These are phyloP conservation scores for Kodamaea alishanica DNA, from an alignment of 1,139 yeast genomes.

Conservation along the genomic window DNA sequence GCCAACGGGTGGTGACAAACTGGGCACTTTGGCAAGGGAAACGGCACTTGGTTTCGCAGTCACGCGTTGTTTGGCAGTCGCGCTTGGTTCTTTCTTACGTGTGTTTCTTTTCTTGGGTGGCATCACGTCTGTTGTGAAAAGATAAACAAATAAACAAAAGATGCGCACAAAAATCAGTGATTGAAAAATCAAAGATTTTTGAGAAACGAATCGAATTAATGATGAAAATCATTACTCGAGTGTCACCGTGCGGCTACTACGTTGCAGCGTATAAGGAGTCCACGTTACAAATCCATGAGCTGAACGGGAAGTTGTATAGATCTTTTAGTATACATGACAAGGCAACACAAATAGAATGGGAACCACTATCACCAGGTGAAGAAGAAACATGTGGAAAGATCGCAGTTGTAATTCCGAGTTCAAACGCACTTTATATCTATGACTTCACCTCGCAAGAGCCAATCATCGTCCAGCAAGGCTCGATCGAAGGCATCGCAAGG, in stretches of 20 bases:
- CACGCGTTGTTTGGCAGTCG: too few relatives aligned
- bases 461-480: conserved; percentile 27
- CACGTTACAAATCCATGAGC: conserved; percentile 1
- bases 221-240: conserved; percentile 2
- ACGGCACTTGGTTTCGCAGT: too few relatives aligned
- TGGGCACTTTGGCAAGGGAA: neutral
- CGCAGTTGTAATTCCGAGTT: conserved; percentile 3
- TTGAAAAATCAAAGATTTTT: neutral
- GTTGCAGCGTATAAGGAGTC: conserved; percentile 8
- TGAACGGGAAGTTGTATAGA: neutral
- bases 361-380: neutral
- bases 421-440: conserved; percentile 2
- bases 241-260: conserved; percentile 18
- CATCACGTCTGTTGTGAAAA: conserved; percentile 1
- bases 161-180: neutral
- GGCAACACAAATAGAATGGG: conserved; percentile 1
- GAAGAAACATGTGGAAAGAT: conserved; percentile 3
- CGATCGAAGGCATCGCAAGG: conserved; percentile 28
- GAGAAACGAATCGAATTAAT: neutral
- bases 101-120: conserved; percentile 11
- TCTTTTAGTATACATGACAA: neutral
- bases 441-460: conserved; percentile 20
- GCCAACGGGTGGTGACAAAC: neutral
- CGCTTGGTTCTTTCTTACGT: neutral
- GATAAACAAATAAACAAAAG: too few relatives aligned